Evolutionary conservation across 805 yeast species (phyloP).

Genomic region (Suhomyces kilbournensis): DNA sequence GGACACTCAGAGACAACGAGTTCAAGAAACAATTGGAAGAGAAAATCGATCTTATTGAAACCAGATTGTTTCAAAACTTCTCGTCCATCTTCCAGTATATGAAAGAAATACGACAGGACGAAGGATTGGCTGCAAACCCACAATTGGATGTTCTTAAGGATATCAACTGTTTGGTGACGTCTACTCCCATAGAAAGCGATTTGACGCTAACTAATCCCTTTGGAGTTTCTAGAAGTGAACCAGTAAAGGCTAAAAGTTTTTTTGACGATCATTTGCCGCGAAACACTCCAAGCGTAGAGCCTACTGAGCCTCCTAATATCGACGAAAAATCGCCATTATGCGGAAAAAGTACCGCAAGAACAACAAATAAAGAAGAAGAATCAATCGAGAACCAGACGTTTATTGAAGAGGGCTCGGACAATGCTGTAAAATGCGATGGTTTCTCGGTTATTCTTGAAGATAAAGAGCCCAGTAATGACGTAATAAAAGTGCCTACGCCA

Average conservation of each 20-base stretch:
- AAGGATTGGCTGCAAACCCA: slow-evolving; percentile 31
- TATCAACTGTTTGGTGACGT: slow-evolving; percentile 2
- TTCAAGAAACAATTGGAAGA: slow-evolving; percentile 32
- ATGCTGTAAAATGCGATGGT: neutral
- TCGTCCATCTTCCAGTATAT: slow-evolving; percentile 46
- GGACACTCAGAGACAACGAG: slow-evolving; percentile 20
- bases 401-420: neutral
- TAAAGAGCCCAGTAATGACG: slow-evolving; percentile 2
- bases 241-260: neutral
- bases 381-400: neutral
- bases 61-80: slow-evolving; percentile 38
- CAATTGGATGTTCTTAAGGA: slow-evolving; percentile 13
- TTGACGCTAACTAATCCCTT: neutral
- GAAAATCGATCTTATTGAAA: slow-evolving; percentile 39
- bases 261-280: neutral
- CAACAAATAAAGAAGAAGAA: neutral
- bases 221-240: neutral
- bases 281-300: neutral
- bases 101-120: slow-evolving; percentile 36
- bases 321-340: neutral
- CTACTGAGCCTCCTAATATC: neutral
- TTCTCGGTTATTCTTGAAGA: slow-evolving; percentile 4
- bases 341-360: neutral
- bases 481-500: neutral
- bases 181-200: slow-evolving; percentile 1